Evolutionary conservation across 75 land plant species (phyloP).

Genomic region (Sequoiadendron giganteum): DNA sequence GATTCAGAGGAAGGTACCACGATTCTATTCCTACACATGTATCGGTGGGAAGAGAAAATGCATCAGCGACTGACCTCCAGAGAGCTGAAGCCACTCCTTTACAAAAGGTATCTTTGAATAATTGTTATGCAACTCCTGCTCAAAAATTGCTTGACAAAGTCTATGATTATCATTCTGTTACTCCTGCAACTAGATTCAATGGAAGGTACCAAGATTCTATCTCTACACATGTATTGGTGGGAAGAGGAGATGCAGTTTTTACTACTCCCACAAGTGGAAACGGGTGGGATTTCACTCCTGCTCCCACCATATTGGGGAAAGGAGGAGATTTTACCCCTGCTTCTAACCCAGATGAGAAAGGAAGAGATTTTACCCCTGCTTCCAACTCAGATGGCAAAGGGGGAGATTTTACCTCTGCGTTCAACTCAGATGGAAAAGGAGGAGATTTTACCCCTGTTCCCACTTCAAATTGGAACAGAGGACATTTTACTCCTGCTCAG

Average conservation of each 20-base stretch:
- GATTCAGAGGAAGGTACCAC: neutral
- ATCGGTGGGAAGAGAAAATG: neutral
- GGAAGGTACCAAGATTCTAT: slow-evolving; percentile 5
- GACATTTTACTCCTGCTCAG: neutral
- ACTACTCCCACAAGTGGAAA: neutral
- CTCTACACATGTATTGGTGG: neutral
- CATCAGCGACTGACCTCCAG: neutral
- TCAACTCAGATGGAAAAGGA: neutral
- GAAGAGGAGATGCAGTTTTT: neutral
- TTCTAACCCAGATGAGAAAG: neutral
- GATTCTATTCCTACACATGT: slow-evolving; percentile 3
- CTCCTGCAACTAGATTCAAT: neutral
- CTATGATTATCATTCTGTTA: neutral
- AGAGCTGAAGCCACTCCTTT: neutral
- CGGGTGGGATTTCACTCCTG: slow-evolving; percentile 2
- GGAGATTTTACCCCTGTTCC: slow-evolving; percentile 11
- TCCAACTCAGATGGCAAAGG: too few relatives aligned
- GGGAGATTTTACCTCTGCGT: too few relatives aligned
- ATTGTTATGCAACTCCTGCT: neutral
- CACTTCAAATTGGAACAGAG: neutral
- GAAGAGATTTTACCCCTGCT: slow-evolving; percentile 4
- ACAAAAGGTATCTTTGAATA: slow-evolving; percentile 2
- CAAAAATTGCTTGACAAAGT: neutral
- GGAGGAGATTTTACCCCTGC: too few relatives aligned
- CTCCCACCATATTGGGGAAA: neutral